phyloP scores from a whole-genome alignment of 2,329 filamentous ascomycete species.

The Neofusicoccum sp. region DNA sequence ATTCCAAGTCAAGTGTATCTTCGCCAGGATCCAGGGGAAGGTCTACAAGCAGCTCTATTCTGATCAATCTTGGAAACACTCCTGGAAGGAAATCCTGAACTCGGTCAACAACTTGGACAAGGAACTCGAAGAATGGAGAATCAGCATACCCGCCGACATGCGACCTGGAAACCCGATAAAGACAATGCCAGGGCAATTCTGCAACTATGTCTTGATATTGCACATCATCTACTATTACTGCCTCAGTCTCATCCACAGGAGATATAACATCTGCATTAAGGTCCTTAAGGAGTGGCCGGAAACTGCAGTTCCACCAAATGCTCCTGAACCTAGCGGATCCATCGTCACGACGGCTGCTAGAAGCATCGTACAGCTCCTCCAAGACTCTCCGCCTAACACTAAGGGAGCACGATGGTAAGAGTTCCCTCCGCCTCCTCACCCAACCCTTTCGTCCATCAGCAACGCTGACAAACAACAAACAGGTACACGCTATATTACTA shows the following conservation, averaged over 20 bases:
- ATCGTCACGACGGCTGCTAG: neutral
- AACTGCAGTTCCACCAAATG: neutral
- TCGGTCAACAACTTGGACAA: neutral
- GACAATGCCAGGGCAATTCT: neutral
- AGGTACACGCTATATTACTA: slow-evolving; percentile 2
- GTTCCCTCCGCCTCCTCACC: no score
- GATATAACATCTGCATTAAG: neutral
- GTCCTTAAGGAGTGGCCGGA: neutral
- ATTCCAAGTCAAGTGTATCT: neutral
- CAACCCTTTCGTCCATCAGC: neutral
- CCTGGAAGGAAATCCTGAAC: neutral
- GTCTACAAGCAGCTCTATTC: slow-evolving; percentile 5
- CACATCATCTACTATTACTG: slow-evolving; percentile 5
- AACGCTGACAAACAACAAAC: neutral
- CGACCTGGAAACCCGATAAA: neutral
- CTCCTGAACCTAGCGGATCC: neutral
- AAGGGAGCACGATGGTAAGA: neutral
- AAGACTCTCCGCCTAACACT: neutral
- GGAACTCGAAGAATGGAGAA: neutral
- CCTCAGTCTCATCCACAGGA: neutral
- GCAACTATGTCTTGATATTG: neutral
- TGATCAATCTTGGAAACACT: neutral
- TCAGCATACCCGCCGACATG: neutral
- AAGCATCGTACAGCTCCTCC: neutral
- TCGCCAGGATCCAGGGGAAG: neutral